Base-by-base conservation (phyloP, 2,329 filamentous ascomycete species). In the Ophiocordyceps sinensis region DNA sequence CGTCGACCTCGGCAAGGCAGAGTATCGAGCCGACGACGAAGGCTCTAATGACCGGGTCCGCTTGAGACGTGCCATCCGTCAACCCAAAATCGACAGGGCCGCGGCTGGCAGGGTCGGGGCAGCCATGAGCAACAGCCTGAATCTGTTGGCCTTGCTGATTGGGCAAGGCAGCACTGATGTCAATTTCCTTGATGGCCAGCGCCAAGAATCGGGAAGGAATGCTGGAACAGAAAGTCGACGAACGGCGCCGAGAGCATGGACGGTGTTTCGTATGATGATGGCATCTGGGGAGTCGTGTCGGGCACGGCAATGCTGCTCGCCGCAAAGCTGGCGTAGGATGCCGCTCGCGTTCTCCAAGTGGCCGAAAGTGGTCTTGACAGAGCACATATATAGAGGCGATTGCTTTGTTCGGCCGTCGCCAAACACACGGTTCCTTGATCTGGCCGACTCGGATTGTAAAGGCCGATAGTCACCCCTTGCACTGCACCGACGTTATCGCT, bases 331-430 rank as follows among this genome's bases (percentile, higher is more conserved):
- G 6, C 23, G 23, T 26, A 65, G 60, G 14, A 74, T 62, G 15
- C 71, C 69, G 2, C 64, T 67, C 0, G 67, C 67, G 3, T 62
- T 67, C 46, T 74, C 71, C 7, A 69, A 42, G 49, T 75, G 71
- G 10, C 71, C 71, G 31, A 72, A 61, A 41, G 69, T 71, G 4
- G 67, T 64, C 44, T 71, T 71, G 3, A 70, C 62, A 0, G 67
- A 70, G 10, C 68, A 68, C 13, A 70, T 60, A 40, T 60, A 67
- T 8, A 69, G 47, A 5, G 64, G 66, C 36, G 58, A 53, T 13
- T 60, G 54, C 14, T 56, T 51, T 21, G 60, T 58, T 10, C 65
- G 59, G 5, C 59, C 57, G 15, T 53, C 43, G 6, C 61, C 58
- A 29, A 71, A 63, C 0, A 68, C 63, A 9, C 60, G n/a, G n/a